Percentiles rank a stretch among this genome's conserved stretches.
Conservation (phyloP, 1,284 basidiomycete genomes). For the Singerocomus inundabilis region DNA sequence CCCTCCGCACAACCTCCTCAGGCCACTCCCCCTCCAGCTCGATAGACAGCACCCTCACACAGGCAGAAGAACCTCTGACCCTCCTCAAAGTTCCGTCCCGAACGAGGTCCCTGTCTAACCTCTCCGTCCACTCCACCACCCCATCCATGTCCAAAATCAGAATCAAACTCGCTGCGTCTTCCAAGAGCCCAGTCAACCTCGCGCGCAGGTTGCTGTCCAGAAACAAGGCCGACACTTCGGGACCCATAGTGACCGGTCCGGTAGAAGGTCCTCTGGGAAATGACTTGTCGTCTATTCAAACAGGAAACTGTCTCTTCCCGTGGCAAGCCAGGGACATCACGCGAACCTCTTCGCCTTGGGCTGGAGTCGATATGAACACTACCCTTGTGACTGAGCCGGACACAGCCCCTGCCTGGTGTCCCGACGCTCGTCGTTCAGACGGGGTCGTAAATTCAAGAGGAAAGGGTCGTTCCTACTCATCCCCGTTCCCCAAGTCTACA, state of each 20-base stretch:
- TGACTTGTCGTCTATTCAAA: conserved; percentile 24
- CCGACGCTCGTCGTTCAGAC: conserved; percentile 15
- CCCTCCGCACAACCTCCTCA: conserved; percentile 19
- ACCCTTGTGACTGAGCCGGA: conserved; percentile 11
- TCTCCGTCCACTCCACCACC: conserved; percentile 47
- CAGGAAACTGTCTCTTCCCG: conserved; percentile 41
- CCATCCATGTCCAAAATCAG: conserved; percentile 48
- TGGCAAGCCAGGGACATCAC: conserved; percentile 41
- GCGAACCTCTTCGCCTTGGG: conserved; percentile 30
- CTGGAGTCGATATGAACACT: conserved; percentile 28
- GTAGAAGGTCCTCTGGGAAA: conserved; percentile 5
- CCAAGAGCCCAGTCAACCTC: conserved; percentile 46
- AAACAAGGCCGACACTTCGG: conserved; percentile 35
- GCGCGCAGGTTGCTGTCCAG: conserved; percentile 54
- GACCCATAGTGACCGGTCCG: conserved; percentile 5
- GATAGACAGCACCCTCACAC: conserved; percentile 13
- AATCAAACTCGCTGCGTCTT: conserved; percentile 43
- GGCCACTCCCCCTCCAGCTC: conserved; percentile 17
- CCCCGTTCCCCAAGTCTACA: conserved; percentile 55
- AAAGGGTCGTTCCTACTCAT: conserved; percentile 63
- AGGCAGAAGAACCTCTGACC: conserved; percentile 10
- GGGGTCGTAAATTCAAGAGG: conserved; percentile 34
- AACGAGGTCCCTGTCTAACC: conserved; percentile 56
- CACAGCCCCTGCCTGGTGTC: conserved; percentile 10
- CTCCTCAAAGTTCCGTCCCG: conserved; percentile 39